phyloP scores from a whole-genome alignment of 2,329 filamentous ascomycete species.

The Aspergillus uvarum region DNA sequence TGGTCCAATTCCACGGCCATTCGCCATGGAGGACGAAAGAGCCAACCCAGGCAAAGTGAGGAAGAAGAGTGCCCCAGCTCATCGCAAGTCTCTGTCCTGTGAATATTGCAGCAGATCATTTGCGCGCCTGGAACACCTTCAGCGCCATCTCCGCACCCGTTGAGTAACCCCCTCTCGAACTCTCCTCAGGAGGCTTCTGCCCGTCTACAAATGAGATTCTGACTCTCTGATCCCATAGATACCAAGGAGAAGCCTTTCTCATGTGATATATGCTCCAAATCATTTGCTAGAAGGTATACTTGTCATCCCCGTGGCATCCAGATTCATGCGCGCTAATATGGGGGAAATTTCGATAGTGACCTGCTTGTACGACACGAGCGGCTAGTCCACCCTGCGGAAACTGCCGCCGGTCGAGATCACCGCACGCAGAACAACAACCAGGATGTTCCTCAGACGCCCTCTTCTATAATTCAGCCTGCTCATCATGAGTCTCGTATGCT shows the following conservation, averaged over 20 bases:
- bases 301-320: slow-evolving; percentile 2
- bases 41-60: slow-evolving; percentile 36
- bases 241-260: slow-evolving; percentile 53
- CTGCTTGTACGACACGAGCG: slow-evolving; percentile 52
- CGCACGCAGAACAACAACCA: slow-evolving; percentile 33
- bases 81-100: slow-evolving; percentile 49
- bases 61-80: slow-evolving; percentile 42
- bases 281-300: slow-evolving; percentile 48
- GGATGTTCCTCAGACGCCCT: slow-evolving; percentile 35
- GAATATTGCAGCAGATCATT: slow-evolving; percentile 51
- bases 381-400: slow-evolving; percentile 48
- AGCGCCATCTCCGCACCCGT: slow-evolving; percentile 53
- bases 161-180: slow-evolving; percentile 41
- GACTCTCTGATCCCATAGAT: slow-evolving; percentile 37
- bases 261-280: slow-evolving; percentile 51
- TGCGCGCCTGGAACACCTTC: slow-evolving; percentile 51
- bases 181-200: slow-evolving; percentile 12
- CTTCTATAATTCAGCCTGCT: slow-evolving; percentile 38
- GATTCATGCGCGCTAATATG: slow-evolving; percentile 24
- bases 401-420: slow-evolving; percentile 40
- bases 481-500: slow-evolving; percentile 47
- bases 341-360: slow-evolving; percentile 37
- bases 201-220: not conserved
- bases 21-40: slow-evolving; percentile 43
- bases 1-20: slow-evolving; percentile 27